Conservation (phyloP, 352 stramenopile species). For the Globisporangium alternatum region DNA sequence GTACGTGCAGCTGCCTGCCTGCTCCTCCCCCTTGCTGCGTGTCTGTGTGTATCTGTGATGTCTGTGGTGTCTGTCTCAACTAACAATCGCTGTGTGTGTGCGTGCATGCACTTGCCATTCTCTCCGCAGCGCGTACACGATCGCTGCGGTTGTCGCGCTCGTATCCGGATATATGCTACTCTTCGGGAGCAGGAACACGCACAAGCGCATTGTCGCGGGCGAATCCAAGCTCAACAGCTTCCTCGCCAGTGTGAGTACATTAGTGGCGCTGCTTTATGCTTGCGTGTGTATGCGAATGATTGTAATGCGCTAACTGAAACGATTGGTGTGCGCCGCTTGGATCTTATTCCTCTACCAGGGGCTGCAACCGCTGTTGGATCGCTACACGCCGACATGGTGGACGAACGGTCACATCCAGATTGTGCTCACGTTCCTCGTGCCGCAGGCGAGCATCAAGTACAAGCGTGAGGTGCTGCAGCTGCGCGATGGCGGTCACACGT, state of each 20-base stretch:
- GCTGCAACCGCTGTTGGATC: constrained; percentile 44
- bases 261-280: too few relatives aligned
- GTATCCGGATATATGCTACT: constrained; percentile 10
- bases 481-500: constrained; percentile 58
- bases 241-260: constrained; percentile 3
- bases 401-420: constrained; percentile 75
- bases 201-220: constrained; percentile 18
- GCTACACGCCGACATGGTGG: constrained; percentile 73
- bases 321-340: too few relatives aligned
- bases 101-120: neutral
- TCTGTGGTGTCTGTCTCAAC: neutral
- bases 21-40: neutral
- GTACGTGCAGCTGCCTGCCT: neutral
- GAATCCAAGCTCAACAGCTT: constrained; percentile 18
- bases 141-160: constrained; percentile 7
- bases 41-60: neutral
- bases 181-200: constrained; percentile 1
- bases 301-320: neutral
- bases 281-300: neutral
- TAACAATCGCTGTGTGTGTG: neutral
- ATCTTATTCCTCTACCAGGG: too few relatives aligned
- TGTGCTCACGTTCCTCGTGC: constrained; percentile 69
- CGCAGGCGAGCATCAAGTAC: constrained; percentile 53
- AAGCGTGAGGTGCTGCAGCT: constrained; percentile 54
- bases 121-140: constrained; percentile 2